Conservation (phyloP, 306 rosid species). For the Gastrolobium villosum region DNA sequence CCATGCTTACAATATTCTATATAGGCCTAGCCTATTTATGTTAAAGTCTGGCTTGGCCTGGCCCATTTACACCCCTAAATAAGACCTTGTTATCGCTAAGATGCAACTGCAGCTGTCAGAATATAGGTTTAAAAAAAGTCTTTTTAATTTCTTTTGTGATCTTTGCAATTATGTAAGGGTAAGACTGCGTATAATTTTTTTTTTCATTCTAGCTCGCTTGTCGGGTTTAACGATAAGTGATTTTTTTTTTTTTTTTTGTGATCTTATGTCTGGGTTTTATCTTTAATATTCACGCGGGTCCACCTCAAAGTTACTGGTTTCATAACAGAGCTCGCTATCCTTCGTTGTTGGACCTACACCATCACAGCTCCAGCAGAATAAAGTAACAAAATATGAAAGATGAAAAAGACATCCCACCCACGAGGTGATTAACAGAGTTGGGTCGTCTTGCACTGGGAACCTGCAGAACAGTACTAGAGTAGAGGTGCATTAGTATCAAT, state of each 20-base stretch:
- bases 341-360: constrained; percentile 42
- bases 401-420: constrained; percentile 54
- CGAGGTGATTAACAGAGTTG: constrained; percentile 36
- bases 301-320: constrained; percentile 35
- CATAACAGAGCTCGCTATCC: constrained; percentile 18
- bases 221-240: no score
- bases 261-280: neutral
- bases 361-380: constrained; percentile 30
- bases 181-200: no score
- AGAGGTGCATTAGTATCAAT: constrained; percentile 18
- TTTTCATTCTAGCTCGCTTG: no score
- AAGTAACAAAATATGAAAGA: constrained; percentile 21
- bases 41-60: no score
- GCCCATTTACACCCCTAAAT: no score
- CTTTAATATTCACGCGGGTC: constrained; percentile 32
- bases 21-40: no score
- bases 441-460: constrained; percentile 31
- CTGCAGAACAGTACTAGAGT: constrained; percentile 35
- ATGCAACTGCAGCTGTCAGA: constrained; percentile 24
- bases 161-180: no score
- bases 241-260: neutral
- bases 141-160: neutral
- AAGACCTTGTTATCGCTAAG: constrained; percentile 4
- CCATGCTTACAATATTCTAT: no score
- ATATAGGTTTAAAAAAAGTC: neutral